Conservation (phyloP, 2,329 filamentous ascomycete genomes). For the Fusarium ambrosium region DNA sequence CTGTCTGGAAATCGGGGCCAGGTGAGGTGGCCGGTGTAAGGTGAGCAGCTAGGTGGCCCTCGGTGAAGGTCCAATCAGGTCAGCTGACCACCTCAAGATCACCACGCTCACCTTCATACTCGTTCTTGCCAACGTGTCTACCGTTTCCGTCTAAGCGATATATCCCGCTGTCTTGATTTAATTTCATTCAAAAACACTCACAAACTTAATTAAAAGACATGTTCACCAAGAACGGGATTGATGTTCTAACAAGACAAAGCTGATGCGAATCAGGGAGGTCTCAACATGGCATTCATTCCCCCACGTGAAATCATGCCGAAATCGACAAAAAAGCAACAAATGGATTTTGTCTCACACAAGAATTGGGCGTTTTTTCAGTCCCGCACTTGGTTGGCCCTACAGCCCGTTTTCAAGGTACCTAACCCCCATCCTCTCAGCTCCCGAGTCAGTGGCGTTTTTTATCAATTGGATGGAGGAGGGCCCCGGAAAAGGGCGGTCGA, state of each 20-base stretch:
- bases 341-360: slow-evolving; percentile 6
- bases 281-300: slow-evolving; percentile 7
- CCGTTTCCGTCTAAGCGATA: neutral
- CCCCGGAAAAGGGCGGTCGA: slow-evolving; percentile 7
- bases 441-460: slow-evolving; percentile 29
- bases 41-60: slow-evolving; percentile 25
- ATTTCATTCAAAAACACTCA: neutral
- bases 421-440: neutral
- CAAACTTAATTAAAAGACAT: neutral
- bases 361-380: neutral
- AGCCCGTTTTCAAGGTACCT: neutral
- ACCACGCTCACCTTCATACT: neutral
- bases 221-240: neutral
- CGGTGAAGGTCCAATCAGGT: slow-evolving; percentile 33
- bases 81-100: neutral
- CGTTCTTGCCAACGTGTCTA: neutral
- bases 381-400: neutral
- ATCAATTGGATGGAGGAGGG: neutral
- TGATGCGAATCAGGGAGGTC: neutral
- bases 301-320: neutral
- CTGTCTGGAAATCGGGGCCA: slow-evolving; percentile 35
- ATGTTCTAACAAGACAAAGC: neutral
- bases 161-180: neutral
- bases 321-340: slow-evolving; percentile 1
- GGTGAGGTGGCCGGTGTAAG: slow-evolving; percentile 25